phyloP scores from a whole-genome alignment of 106 monocot genomes.

The Dendrobium chrysotoxum region DNA sequence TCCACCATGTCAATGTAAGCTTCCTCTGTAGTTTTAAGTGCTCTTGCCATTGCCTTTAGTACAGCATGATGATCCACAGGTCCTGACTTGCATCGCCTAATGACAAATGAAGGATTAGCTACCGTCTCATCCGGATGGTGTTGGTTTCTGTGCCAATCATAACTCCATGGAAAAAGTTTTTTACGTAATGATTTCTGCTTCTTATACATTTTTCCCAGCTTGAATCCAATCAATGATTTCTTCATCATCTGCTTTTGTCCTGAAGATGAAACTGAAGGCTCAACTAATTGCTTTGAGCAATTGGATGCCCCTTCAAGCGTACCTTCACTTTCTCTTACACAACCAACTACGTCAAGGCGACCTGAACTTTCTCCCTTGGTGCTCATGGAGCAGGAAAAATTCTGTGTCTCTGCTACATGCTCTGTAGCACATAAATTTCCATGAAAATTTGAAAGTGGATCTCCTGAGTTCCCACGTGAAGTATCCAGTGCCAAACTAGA shows the following conservation, averaged over 20 bases:
- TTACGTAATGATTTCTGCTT: conserved; percentile 72
- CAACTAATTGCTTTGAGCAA: conserved; percentile 11
- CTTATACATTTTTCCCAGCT: conserved; percentile 57
- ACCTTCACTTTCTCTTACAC: conserved; percentile 39
- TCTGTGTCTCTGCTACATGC: conserved; percentile 4
- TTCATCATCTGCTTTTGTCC: conserved; percentile 30
- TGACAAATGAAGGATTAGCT: conserved; percentile 24
- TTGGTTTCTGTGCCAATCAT: conserved; percentile 92
- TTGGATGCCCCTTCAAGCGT: conserved; percentile 11
- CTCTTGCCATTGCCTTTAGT: conserved; percentile 70
- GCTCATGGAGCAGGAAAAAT: conserved; percentile 22
- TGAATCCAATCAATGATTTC: conserved; percentile 45
- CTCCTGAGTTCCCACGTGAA: conserved; percentile 12
- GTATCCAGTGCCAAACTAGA: conserved; percentile 7
- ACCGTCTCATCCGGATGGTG: conserved; percentile 36
- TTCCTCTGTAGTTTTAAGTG: conserved; percentile 73
- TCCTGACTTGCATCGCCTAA: conserved; percentile 75
- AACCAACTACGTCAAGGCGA: conserved; percentile 16
- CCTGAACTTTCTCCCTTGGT: conserved; percentile 16
- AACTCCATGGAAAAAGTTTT: conserved; percentile 91
- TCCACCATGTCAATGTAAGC: conserved; percentile 93
- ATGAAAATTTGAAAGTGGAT: background rate
- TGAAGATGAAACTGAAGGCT: conserved; percentile 34
- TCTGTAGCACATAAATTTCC: background rate
- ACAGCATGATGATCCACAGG: conserved; percentile 84